phyloP scores from a whole-genome alignment of 345 rosid genomes.

The Populus deltoides region DNA sequence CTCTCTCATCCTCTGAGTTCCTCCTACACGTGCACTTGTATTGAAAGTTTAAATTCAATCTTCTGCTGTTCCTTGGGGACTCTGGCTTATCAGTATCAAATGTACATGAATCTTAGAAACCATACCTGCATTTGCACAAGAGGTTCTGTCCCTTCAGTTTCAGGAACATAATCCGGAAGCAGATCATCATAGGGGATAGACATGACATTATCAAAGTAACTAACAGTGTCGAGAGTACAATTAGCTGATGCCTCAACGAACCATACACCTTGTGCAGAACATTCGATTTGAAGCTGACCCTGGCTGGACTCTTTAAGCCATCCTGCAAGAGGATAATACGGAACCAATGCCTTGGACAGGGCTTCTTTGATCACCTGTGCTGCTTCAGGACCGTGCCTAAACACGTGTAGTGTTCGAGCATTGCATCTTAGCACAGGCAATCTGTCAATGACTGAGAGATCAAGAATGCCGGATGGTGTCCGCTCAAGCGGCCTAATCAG shows the following conservation, averaged over 20 bases:
- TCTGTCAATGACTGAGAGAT: slow-evolving; percentile 49
- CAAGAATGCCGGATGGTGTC: slow-evolving; percentile 36
- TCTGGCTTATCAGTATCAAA: not conserved
- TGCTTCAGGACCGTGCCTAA: slow-evolving; percentile 39
- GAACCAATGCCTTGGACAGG: slow-evolving; percentile 53
- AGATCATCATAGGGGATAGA: slow-evolving; percentile 40
- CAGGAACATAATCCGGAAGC: slow-evolving; percentile 41
- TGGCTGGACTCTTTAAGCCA: slow-evolving; percentile 33
- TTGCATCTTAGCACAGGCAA: slow-evolving; percentile 51
- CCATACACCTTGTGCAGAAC: slow-evolving; percentile 43
- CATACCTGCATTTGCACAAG: slow-evolving; percentile 67
- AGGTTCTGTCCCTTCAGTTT: slow-evolving; percentile 36
- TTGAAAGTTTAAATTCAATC: not conserved
- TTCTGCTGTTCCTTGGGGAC: too few species aligned
- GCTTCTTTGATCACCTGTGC: slow-evolving; percentile 42
- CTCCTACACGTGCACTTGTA: too few species aligned
- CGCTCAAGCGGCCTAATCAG: slow-evolving; percentile 36
- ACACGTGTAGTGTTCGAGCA: slow-evolving; percentile 50
- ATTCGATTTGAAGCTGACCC: slow-evolving; percentile 43
- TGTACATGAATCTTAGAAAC: not conserved
- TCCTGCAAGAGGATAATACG: slow-evolving; percentile 59
- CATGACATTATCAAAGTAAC: slow-evolving; percentile 35
- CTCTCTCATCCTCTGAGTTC: too few species aligned
- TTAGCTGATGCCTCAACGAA: slow-evolving; percentile 45
- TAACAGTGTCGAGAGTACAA: slow-evolving; percentile 32